Base-by-base conservation (phyloP, 352 stramenopile species). In the Pythium brassicae region DNA sequence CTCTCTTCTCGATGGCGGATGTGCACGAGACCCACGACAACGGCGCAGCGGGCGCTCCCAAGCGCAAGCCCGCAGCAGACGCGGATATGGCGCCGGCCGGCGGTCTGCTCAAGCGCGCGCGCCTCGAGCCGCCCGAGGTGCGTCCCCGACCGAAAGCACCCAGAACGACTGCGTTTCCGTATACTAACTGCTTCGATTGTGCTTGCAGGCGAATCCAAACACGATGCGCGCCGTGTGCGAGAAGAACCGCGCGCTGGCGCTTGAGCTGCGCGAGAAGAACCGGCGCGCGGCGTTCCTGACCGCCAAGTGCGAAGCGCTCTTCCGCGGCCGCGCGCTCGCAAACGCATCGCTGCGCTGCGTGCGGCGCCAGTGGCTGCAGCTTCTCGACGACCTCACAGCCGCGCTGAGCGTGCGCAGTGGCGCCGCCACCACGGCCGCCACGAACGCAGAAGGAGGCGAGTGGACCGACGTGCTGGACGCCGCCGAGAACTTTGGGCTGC, bases 241-340 rank as follows among this genome's bases (percentile, higher is more conserved):
- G 55, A 78, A 78, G 46, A 94, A 94, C 67, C 73, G 71, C 47
- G 80, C 81, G 37, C 60, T 94, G 70, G 74, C 78, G 61, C 70
- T 91, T 37, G 78, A 91, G 27, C 61, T 92, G 59, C 68, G 72
- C 49, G 85, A 94, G 61, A 94, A 94, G 60, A 94, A 92, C 59
- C 79, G 83, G 12, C 81, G 85, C 7, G 88, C 92, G 34, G 44
- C 64, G 35, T 91, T 85, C 44, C 50, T 94, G 25, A 65, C 70
- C 39, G 57, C 66, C 9, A 92, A 87, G 51, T 92, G 80, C 68
- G 74, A 89, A 65, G 59, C 76, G 37, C 61, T 93, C 17, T 93
- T 81, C 57, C 76, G 69, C 5, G 72, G 77, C 10, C 68, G 68
- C 48, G 78, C 68, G 23, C 50, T 89, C 2, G 62, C 71, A 9